Evolutionary conservation across 2,329 filamentous ascomycete species (phyloP).

Genomic region (Xylariaceae sp.): DNA sequence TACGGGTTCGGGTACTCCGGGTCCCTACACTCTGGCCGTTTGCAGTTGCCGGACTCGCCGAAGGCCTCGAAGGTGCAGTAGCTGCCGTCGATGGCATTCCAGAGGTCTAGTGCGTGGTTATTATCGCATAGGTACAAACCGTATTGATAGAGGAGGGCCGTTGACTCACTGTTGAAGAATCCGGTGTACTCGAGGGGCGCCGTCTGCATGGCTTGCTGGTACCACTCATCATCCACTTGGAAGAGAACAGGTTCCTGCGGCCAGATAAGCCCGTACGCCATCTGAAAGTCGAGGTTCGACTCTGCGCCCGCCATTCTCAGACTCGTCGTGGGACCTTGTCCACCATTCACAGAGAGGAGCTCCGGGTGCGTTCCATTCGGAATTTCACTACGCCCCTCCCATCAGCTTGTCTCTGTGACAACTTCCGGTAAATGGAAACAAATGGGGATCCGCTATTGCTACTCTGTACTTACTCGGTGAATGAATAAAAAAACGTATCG

Average conservation of each 20-base stretch:
- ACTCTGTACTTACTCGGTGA: constrained; percentile 29
- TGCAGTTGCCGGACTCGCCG: constrained; percentile 50
- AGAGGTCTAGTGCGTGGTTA: constrained; percentile 41
- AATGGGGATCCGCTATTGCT: neutral
- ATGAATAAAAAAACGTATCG: constrained; percentile 39
- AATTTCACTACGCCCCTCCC: constrained; percentile 32
- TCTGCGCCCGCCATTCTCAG: constrained; percentile 41
- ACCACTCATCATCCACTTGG: constrained; percentile 50
- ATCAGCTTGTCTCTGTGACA: neutral
- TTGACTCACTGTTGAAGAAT: constrained; percentile 35
- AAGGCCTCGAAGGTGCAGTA: constrained; percentile 57
- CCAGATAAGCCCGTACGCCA: constrained; percentile 52
- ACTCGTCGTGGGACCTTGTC: constrained; percentile 31
- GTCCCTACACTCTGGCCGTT: constrained; percentile 46
- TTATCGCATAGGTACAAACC: neutral
- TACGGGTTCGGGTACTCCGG: constrained; percentile 53
- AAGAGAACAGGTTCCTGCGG: constrained; percentile 51
- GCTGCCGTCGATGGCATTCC: constrained; percentile 55
- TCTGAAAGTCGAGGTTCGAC: constrained; percentile 52
- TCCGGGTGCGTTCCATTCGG: constrained; percentile 44
- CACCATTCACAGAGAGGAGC: constrained; percentile 41
- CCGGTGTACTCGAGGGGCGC: constrained; percentile 34
- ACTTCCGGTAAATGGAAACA: neutral
- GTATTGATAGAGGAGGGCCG: neutral
- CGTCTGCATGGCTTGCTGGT: constrained; percentile 35